Percentiles rank a stretch among this genome's conserved stretches.
Evolutionary conservation across 306 rosid genomes (phyloP).

Genomic region (Cucurbita moschata): DNA sequence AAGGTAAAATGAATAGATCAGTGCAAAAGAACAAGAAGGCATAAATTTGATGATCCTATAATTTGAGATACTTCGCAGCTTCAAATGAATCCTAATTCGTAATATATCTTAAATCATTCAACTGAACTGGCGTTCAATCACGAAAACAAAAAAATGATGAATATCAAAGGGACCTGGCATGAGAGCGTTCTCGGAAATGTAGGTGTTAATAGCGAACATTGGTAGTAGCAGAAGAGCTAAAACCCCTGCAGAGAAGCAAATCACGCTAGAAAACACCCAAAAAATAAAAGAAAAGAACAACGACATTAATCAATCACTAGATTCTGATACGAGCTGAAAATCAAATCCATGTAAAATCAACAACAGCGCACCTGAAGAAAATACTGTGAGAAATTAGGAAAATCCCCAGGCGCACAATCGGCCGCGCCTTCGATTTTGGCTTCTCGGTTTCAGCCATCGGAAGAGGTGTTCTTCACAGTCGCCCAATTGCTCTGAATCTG

Average conservation of each 20-base stretch:
- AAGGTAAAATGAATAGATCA: not conserved
- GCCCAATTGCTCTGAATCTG: not conserved
- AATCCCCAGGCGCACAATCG: constrained; percentile 57
- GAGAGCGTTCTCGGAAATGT: constrained; percentile 88
- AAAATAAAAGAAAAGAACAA: not conserved
- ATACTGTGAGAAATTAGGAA: constrained; percentile 59
- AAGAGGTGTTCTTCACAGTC: not conserved
- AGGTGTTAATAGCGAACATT: constrained; percentile 73
- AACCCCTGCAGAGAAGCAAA: constrained; percentile 56
- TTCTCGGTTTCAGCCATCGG: constrained; percentile 22
- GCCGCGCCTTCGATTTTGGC: constrained; percentile 31
- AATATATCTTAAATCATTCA: not conserved
- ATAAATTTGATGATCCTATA: not conserved
- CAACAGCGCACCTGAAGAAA: constrained; percentile 39
- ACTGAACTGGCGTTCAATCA: not conserved
- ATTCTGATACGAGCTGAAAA: not conserved
- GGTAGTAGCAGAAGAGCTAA: constrained; percentile 77
- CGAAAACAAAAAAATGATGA: not conserved
- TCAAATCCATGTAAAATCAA: not conserved
- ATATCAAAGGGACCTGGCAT: constrained; percentile 54
- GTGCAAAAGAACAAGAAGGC: not conserved
- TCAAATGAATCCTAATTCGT: not conserved
- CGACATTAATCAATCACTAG: not conserved
- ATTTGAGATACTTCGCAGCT: not conserved
- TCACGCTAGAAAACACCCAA: constrained; percentile 27